Evolutionary conservation across 352 stramenopile species (phyloP).

Genomic region (Aphanomyces cochlioides): DNA sequence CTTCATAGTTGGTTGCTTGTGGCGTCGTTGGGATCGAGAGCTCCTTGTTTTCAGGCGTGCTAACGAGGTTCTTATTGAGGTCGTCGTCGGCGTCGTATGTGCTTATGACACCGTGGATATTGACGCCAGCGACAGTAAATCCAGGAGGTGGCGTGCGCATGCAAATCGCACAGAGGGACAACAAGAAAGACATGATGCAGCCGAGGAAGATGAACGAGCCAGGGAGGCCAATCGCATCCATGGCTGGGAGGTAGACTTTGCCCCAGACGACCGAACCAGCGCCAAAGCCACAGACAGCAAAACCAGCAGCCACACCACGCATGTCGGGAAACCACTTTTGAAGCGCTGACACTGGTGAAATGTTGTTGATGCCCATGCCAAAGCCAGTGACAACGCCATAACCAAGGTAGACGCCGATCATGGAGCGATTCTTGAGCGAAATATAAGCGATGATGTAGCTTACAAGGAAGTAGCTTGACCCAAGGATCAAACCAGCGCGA

Average conservation of each 20-base stretch:
- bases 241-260: constrained; percentile 55
- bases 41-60: not conserved
- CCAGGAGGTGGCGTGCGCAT: constrained; percentile 47
- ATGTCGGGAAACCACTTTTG: constrained; percentile 78
- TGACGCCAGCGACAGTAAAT: constrained; percentile 45
- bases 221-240: constrained; percentile 44
- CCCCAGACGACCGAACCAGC: constrained; percentile 55
- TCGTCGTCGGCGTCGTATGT: not conserved
- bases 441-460: constrained; percentile 55
- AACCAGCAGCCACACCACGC: constrained; percentile 56
- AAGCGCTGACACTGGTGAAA: constrained; percentile 55
- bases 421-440: constrained; percentile 48
- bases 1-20: not conserved
- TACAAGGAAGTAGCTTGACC: constrained; percentile 45
- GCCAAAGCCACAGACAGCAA: constrained; percentile 57
- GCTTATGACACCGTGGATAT: constrained; percentile 58
- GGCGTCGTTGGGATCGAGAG: not conserved
- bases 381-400: constrained; percentile 63
- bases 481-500: constrained; percentile 41
- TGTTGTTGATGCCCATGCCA: constrained; percentile 62
- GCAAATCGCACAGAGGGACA: constrained; percentile 48
- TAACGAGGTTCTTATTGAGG: not conserved
- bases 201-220: constrained; percentile 53
- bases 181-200: constrained; percentile 39
- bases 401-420: constrained; percentile 54